A percentile compares a stretch with the other conserved stretches of the same genome.
These are phyloP conservation scores for Chaetomiaceae sp. DNA, from an alignment of 2,329 filamentous ascomycete genomes.

Conservation along the genomic window DNA sequence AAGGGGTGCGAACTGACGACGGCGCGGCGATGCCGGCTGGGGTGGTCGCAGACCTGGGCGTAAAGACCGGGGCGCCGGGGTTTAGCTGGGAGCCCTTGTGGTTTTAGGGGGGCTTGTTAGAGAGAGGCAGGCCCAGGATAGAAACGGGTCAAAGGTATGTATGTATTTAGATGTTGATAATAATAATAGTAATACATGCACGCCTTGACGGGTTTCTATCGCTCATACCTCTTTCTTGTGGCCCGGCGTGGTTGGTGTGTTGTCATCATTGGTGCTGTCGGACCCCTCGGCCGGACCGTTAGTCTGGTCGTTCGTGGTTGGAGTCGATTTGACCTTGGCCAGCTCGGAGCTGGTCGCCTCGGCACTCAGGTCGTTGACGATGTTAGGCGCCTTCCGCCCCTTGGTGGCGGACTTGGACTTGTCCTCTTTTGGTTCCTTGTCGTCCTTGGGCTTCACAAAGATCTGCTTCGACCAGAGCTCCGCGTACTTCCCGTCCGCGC, in stretches of 20 bases:
- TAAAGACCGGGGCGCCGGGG: constrained; percentile 52
- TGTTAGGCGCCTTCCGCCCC: constrained; percentile 21
- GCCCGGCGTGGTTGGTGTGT: constrained; percentile 30
- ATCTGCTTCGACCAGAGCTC: constrained; percentile 62
- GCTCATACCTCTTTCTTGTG: constrained; percentile 46
- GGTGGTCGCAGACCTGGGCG: constrained; percentile 38
- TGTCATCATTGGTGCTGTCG: constrained; percentile 21
- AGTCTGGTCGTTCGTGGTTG: constrained; percentile 10
- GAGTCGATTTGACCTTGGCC: constrained; percentile 30
- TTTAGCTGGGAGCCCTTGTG: constrained; percentile 43
- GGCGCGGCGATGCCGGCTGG: constrained; percentile 4
- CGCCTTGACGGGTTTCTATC: constrained; percentile 33
- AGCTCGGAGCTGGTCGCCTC: constrained; percentile 34
- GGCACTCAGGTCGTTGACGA: constrained; percentile 36
- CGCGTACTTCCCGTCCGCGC: constrained; percentile 56
- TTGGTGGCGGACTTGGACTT: constrained; percentile 24
- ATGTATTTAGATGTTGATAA: constrained; percentile 4
- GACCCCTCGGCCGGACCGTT: constrained; percentile 10
- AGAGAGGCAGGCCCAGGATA: constrained; percentile 32
- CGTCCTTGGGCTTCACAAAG: constrained; percentile 48
- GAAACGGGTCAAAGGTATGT: constrained; percentile 36
- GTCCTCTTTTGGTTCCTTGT: constrained; percentile 30
- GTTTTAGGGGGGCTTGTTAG: no score
- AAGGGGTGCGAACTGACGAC: neutral
- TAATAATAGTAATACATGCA: constrained; percentile 29